Evolutionary conservation across 331 rosid species (phyloP).

Genomic region (Cucumis variabilis): DNA sequence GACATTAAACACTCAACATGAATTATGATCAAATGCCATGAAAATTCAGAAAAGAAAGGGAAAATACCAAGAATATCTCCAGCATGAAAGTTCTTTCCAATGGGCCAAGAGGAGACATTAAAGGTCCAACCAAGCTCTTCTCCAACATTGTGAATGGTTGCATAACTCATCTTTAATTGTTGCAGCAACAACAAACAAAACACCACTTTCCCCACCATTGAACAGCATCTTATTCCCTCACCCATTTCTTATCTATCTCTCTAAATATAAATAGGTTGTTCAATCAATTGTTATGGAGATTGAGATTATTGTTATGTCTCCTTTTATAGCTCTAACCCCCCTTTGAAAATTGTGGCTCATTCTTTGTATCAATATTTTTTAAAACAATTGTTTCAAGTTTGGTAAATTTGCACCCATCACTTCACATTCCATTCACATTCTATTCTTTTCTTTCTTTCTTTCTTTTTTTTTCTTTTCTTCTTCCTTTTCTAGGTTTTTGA

Average conservation of each 20-base stretch:
- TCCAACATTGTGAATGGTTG: slow-evolving; percentile 66
- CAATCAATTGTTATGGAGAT: not conserved
- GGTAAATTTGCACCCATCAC: slow-evolving; percentile 16
- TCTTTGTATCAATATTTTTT: too few relatives aligned
- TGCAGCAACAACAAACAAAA: slow-evolving; percentile 42
- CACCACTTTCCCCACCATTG: slow-evolving; percentile 39
- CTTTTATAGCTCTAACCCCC: not conserved
- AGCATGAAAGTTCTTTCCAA: slow-evolving; percentile 66
- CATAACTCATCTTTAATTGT: slow-evolving; percentile 51
- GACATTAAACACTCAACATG: too few relatives aligned
- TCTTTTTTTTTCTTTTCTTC: too few relatives aligned
- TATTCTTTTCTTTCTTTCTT: not conserved
- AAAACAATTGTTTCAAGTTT: not conserved
- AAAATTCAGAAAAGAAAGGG: too few relatives aligned
- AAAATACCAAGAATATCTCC: slow-evolving; percentile 76
- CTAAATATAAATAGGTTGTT: too few relatives aligned
- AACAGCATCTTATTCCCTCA: slow-evolving; percentile 73
- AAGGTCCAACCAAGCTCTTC: slow-evolving; percentile 71
- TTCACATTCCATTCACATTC: slow-evolving; percentile 23
- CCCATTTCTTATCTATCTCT: slow-evolving; percentile 40
- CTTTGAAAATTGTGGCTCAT: not conserved
- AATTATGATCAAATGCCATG: too few relatives aligned
- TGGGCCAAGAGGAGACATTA: slow-evolving; percentile 68
- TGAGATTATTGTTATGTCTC: not conserved
- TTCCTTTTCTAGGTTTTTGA: not conserved